Evolutionary conservation across 805 yeast species (phyloP).

Genomic region (Millerago galiae): DNA sequence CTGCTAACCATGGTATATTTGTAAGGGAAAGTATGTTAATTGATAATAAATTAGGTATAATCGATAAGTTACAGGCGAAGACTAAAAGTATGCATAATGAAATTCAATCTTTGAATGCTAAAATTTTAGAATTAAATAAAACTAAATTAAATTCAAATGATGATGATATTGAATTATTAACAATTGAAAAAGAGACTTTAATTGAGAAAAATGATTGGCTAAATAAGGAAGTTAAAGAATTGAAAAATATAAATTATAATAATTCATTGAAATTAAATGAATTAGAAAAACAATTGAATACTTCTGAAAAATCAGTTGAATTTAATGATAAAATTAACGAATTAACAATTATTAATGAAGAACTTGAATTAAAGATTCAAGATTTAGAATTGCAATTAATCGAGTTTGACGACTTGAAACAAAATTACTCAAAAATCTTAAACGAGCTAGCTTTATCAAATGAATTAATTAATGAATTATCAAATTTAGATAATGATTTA

Average conservation of each 20-base stretch:
- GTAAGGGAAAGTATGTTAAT: constrained; percentile 34
- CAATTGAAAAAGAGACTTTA: constrained; percentile 41
- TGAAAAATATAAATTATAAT: constrained; percentile 6
- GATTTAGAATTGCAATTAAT: background rate
- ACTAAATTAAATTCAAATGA: constrained; percentile 9
- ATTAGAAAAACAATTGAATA: constrained; percentile 15
- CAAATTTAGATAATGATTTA: constrained; percentile 25
- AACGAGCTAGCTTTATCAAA: constrained; percentile 13
- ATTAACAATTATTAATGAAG: constrained; percentile 36
- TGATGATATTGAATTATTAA: constrained; percentile 26
- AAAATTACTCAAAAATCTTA: constrained; percentile 6
- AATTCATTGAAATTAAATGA: constrained; percentile 6
- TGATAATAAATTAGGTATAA: constrained; percentile 18
- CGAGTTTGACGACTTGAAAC: constrained; percentile 6
- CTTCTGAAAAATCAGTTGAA: constrained; percentile 2
- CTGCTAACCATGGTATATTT: constrained; percentile 49
- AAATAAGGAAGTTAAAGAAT: constrained; percentile 13
- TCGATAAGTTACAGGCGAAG: constrained; percentile 41
- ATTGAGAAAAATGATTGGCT: constrained; percentile 30
- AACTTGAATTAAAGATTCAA: constrained; percentile 23
- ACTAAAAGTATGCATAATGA: constrained; percentile 29
- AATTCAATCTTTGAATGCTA: constrained; percentile 22
- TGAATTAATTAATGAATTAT: constrained; percentile 20
- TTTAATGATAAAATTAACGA: constrained; percentile 27
- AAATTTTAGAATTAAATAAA: background rate